These are phyloP conservation scores for Pezicula rhizophila DNA, from an alignment of 2,329 filamentous ascomycete species.

Conservation along the genomic window DNA sequence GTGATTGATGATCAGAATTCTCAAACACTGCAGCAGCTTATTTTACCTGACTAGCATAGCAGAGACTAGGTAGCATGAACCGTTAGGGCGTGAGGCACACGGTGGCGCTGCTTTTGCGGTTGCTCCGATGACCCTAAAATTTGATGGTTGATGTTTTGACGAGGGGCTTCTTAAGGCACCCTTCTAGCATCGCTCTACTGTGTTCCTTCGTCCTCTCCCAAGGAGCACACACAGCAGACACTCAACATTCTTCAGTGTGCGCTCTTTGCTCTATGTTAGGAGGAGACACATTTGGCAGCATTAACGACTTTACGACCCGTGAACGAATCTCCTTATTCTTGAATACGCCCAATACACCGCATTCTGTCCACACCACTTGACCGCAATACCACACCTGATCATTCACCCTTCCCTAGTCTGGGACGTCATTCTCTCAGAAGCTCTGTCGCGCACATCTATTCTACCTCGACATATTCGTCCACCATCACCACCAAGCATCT, in stretches of 20 bases:
- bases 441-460: not conserved
- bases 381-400: not conserved
- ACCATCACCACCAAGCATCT: not conserved
- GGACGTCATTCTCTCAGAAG: not conserved
- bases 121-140: not conserved
- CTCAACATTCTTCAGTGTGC: not conserved
- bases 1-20: too few relatives aligned
- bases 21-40: too few relatives aligned
- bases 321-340: conserved; percentile 27
- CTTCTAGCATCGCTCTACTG: not conserved
- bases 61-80: not conserved
- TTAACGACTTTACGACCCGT: conserved; percentile 26
- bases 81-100: not conserved
- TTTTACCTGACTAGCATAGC: not conserved
- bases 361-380: conserved; percentile 3
- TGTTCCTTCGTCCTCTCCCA: conserved; percentile 1
- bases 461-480: not conserved
- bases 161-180: not conserved
- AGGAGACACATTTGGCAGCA: not conserved
- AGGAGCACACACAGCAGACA: not conserved
- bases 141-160: not conserved
- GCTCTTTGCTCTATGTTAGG: conserved; percentile 1
- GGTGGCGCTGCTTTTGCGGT: not conserved
- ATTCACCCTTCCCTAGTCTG: not conserved
- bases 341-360: conserved; percentile 2